Percentiles rank a stretch among this genome's conserved stretches.
Conservation (phyloP, 2,329 filamentous ascomycete genomes). For the Colletotrichum tabaci region DNA sequence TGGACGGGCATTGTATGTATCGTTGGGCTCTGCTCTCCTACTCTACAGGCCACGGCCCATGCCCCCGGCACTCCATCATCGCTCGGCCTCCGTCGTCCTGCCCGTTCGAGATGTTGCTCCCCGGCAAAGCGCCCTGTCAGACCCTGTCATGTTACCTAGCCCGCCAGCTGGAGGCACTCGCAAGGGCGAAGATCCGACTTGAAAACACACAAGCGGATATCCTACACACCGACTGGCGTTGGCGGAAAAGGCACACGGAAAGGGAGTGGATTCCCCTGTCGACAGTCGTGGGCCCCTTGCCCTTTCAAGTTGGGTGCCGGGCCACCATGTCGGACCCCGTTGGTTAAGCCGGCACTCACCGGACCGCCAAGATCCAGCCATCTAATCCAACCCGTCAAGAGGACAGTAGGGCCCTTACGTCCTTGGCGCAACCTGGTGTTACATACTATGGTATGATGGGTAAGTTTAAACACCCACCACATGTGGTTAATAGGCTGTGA, state of each 20-base stretch:
- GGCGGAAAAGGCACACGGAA: conserved; percentile 32
- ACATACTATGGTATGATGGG: background rate
- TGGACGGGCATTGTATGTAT: background rate
- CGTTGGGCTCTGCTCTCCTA: background rate
- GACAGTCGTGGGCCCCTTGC: conserved; percentile 9
- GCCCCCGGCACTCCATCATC: conserved; percentile 17
- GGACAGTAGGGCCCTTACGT: conserved; percentile 21
- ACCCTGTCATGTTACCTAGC: conserved; percentile 25
- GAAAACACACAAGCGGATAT: conserved; percentile 26
- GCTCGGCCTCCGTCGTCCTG: conserved; percentile 21
- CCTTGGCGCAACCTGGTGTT: conserved; percentile 29
- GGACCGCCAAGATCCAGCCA: conserved; percentile 35
- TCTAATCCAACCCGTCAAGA: conserved; percentile 30
- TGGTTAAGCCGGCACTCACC: conserved; percentile 37
- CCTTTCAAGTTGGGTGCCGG: conserved; percentile 14
- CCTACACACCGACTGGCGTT: background rate
- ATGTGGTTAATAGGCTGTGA: too few species aligned
- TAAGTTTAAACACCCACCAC: too few species aligned
- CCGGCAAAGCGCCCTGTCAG: conserved; percentile 22
- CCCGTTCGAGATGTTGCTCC: conserved; percentile 16
- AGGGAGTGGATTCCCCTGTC: background rate
- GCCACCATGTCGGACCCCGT: conserved; percentile 35
- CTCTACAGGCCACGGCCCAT: conserved; percentile 1
- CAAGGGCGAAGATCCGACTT: conserved; percentile 4
- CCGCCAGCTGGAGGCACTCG: conserved; percentile 3